Evolutionary conservation across 768 basidiomycete genomes (phyloP), one percentile per base, ranked within the genome.

Genomic region (Lyophyllum semitale): DNA sequence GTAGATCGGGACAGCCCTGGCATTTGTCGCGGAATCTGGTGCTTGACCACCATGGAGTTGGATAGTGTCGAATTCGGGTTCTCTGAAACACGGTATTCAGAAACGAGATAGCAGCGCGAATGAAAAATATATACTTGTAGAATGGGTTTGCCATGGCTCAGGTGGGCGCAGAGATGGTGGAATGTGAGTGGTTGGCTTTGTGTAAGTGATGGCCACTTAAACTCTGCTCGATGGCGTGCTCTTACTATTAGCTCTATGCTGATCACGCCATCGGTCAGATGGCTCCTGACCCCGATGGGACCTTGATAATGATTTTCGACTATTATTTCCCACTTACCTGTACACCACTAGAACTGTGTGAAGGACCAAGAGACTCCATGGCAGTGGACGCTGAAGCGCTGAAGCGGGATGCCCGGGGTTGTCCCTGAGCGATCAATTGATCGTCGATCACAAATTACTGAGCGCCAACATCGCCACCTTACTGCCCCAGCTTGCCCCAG

Each of bases 1-100:
- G 54, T 91, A 91, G 64, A 93, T 91, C 0, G 91, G 91, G 0
- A 84, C 82, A 2, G 90, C 91, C 1, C 91, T 82, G 1, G 91
- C 87, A 49, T 87, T 84, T 0, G 87, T 89, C 2, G 84, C 65
- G 0, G 80, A 66, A 69, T 89, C 88, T 7, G 81, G 79, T 9
- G 68, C 72, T 55, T 90, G 86, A 1, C 91, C 91, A 13, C 83
- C 91, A 66, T 93, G 91, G 3, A 93, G 77, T 70, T 91, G 89
- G 49, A 92, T 74, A 1, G 89, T 92, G 60, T 92, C 89, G 60
- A 91, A 91, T 64, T 89, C 87, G 40, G 88, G 87, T 63, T 78
- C 74, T 70, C 81, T 82, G 37, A 27, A 33, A 26, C 37, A 50
- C 15, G 26, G 13, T 25, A 2, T 6, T 40, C 18, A 41, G 25